These are phyloP conservation scores for Boletus hoseneyae DNA, from an alignment of 1,284 basidiomycete species.

Conservation along the genomic window DNA sequence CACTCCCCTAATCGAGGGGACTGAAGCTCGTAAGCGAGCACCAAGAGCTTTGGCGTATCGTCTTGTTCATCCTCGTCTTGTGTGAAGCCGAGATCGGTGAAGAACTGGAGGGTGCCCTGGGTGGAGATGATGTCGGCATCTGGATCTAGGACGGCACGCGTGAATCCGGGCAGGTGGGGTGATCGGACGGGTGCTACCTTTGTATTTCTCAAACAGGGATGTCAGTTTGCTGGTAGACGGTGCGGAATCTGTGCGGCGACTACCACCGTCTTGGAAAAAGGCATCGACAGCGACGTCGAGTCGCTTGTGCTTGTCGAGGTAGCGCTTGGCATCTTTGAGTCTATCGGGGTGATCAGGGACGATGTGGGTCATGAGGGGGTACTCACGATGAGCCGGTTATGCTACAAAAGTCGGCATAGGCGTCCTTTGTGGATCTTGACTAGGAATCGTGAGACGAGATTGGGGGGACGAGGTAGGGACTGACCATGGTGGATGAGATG, in stretches of 20 bases:
- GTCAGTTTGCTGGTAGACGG: slow-evolving; percentile 57
- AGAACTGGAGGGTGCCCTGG: slow-evolving; percentile 74
- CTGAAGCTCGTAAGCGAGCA: slow-evolving; percentile 75
- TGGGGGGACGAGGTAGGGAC: background rate
- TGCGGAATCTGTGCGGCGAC: slow-evolving; percentile 24
- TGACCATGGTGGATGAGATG: slow-evolving; percentile 9
- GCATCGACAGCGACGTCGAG: slow-evolving; percentile 76
- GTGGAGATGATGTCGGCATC: slow-evolving; percentile 60
- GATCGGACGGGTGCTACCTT: slow-evolving; percentile 46
- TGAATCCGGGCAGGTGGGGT: background rate
- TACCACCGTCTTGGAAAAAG: slow-evolving; percentile 54
- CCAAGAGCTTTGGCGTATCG: slow-evolving; percentile 68
- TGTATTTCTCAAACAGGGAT: slow-evolving; percentile 74
- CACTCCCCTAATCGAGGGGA: slow-evolving; percentile 75
- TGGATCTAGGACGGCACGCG: slow-evolving; percentile 39
- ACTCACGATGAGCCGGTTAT: slow-evolving; percentile 72
- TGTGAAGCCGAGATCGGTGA: slow-evolving; percentile 35
- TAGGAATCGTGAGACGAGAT: background rate
- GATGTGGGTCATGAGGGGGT: slow-evolving; percentile 1
- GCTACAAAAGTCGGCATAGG: slow-evolving; percentile 49
- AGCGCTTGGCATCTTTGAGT: slow-evolving; percentile 64
- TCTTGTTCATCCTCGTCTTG: slow-evolving; percentile 51
- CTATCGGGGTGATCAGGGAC: slow-evolving; percentile 16
- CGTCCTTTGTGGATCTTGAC: slow-evolving; percentile 23
- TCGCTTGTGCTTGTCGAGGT: slow-evolving; percentile 67